Percentiles rank a stretch among this genome's conserved stretches.
These are phyloP conservation scores for Gloeopeniophorella convolvens DNA, from an alignment of 768 basidiomycete species.

Conservation along the genomic window DNA sequence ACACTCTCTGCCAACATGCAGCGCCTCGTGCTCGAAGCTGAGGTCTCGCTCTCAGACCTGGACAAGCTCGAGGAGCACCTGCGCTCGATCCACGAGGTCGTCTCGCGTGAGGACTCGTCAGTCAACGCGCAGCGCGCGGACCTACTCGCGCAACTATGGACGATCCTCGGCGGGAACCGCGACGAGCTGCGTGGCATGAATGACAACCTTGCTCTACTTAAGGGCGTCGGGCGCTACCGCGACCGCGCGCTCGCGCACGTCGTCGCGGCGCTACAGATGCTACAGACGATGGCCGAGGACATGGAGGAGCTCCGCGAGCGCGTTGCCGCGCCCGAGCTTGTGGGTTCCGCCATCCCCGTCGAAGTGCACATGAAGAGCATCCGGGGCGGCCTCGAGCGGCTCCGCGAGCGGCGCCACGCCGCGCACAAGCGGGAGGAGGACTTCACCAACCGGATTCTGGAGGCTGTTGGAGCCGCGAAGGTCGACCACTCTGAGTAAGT, in stretches of 20 bases:
- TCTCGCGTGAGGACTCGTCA: slow-evolving; percentile 49
- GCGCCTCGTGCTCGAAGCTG: slow-evolving; percentile 62
- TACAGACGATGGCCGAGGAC: slow-evolving; percentile 61
- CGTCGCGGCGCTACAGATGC: slow-evolving; percentile 52
- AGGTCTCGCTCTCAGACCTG: slow-evolving; percentile 48
- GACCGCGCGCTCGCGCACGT: slow-evolving; percentile 60
- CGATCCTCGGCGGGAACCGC: slow-evolving; percentile 56
- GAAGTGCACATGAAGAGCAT: slow-evolving; percentile 77
- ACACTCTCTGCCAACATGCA: slow-evolving; percentile 45
- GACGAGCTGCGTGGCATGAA: slow-evolving; percentile 43
- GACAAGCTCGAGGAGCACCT: slow-evolving; percentile 59
- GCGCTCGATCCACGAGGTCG: slow-evolving; percentile 47
- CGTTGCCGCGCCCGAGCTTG: slow-evolving; percentile 59
- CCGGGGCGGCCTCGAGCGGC: slow-evolving; percentile 49
- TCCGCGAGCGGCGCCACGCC: slow-evolving; percentile 51
- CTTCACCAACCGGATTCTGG: slow-evolving; percentile 27
- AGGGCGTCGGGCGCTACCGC: slow-evolving; percentile 49
- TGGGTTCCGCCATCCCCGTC: slow-evolving; percentile 53
- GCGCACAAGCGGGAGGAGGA: slow-evolving; percentile 43
- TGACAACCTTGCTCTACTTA: slow-evolving; percentile 46
- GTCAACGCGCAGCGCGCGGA: slow-evolving; percentile 41
- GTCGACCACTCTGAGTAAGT: background rate
- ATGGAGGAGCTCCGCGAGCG: slow-evolving; percentile 73
- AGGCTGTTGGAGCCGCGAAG: background rate
- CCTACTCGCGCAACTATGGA: slow-evolving; percentile 65